These are phyloP conservation scores for Capsella bursapastoris DNA, from an alignment of 345 rosid species.

Conservation along the genomic window DNA sequence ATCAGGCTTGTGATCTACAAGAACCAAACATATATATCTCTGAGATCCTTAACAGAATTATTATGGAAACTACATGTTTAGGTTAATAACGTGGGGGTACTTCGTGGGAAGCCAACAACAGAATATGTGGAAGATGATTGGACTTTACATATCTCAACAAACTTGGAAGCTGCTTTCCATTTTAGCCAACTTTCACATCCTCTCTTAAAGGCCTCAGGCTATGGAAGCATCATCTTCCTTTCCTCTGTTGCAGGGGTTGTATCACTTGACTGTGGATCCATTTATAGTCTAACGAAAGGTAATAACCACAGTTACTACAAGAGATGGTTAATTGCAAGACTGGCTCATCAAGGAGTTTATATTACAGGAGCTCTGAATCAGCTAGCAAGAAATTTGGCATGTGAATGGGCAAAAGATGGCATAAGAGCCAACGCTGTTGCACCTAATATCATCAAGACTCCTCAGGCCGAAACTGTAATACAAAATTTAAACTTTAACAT, in stretches of 20 bases:
- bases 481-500: no score
- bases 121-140: slow-evolving; percentile 55
- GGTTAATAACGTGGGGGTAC: slow-evolving; percentile 59
- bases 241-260: slow-evolving; percentile 50
- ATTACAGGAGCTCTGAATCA: slow-evolving; percentile 58
- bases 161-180: slow-evolving; percentile 56
- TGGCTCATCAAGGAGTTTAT: slow-evolving; percentile 11
- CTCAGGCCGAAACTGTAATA: slow-evolving; percentile 41
- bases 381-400: slow-evolving; percentile 59
- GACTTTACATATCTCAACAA: slow-evolving; percentile 46
- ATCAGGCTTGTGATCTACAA: no score
- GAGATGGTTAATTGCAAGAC: not conserved
- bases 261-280: slow-evolving; percentile 30
- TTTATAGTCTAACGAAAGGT: slow-evolving; percentile 55
- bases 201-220: slow-evolving; percentile 53
- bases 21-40: no score
- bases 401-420: slow-evolving; percentile 72
- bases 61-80: not conserved
- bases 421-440: slow-evolving; percentile 61
- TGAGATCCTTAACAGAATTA: not conserved
- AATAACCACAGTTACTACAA: slow-evolving; percentile 14
- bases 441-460: slow-evolving; percentile 50
- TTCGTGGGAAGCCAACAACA: slow-evolving; percentile 44
- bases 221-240: slow-evolving; percentile 55
- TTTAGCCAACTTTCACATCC: slow-evolving; percentile 60